Evolutionary conservation across 2,329 filamentous ascomycete genomes (phyloP), one percentile per base, ranked within the genome.

Genomic region (Monosporascus sp.): DNA sequence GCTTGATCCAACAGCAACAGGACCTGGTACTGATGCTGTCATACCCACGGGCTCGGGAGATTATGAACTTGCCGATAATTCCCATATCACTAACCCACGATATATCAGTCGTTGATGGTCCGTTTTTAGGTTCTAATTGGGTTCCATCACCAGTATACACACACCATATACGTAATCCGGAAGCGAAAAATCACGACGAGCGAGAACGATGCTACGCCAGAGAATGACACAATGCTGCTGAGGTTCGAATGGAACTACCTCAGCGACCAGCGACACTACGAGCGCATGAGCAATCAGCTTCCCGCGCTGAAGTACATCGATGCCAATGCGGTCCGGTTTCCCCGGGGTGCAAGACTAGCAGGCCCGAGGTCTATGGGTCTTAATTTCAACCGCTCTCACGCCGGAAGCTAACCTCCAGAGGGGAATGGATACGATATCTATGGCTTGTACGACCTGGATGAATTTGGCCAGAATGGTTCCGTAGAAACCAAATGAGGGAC

Each of bases 191-290:
- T 55, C 55, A 55, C 48, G 14, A 60, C 60, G 60, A 55, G 45
- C 20, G 59, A 63, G 44, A 55, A 61, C 47, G 55, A 59, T 31
- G 54, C 55, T 27, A 61, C 58, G 20, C 48, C 60, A 37, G 58
- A 62, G 49, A 63, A 62, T 41, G 58, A 50, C 50, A 58, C 58
- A 5, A 61, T 62, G 58, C 49, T 89, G 60, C 85, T 89, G 68
- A 82, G 76, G 14, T 89, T 88, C 65, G 87, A 90, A 72, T 90
- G 87, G 87, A 84, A 89, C 63, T 76, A 83, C 5, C 83, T 84
- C 2, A 77, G 78, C 44, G 79, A 85, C 58, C 69, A 78, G 50
- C 70, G 75, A 48, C 85, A 89, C 68, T 89, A 82, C 79, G 70
- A 74, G 37, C 79, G 84, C 8, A 76, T 88, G 1, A 68, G 71